Evolutionary conservation across 108 stramenopile genomes (phyloP).

Genomic region (Epipyxis sp.): DNA sequence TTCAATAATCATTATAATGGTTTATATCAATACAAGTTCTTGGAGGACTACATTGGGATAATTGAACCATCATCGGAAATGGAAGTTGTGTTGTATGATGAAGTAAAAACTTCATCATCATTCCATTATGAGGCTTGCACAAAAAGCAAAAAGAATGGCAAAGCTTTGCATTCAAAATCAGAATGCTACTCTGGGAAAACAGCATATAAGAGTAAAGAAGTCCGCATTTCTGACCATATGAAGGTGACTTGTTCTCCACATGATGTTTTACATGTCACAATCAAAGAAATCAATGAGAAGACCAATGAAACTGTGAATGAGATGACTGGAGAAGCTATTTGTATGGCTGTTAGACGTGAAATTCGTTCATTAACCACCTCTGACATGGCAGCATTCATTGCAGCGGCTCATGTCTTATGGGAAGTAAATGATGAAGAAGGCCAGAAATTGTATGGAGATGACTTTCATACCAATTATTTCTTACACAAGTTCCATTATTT

Average conservation of each 20-base stretch:
- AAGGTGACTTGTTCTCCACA: not conserved
- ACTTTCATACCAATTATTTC: slow-evolving; percentile 30
- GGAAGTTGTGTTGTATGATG: not conserved
- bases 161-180: not conserved
- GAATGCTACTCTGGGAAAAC: not conserved
- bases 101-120: not conserved
- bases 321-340: not conserved
- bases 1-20: not conserved
- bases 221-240: not conserved
- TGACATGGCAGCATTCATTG: slow-evolving; percentile 38
- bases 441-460: slow-evolving; percentile 35
- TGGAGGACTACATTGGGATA: not conserved
- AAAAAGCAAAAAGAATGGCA: not conserved
- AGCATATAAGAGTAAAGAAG: not conserved
- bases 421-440: slow-evolving; percentile 12
- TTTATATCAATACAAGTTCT: not conserved
- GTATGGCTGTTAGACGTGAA: slow-evolving; percentile 41
- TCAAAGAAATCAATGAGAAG: too few relatives aligned
- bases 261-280: not conserved
- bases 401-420: slow-evolving; percentile 36
- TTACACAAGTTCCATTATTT: not conserved
- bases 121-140: not conserved
- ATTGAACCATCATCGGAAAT: not conserved
- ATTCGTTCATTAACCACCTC: slow-evolving; percentile 45
- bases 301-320: not conserved